phyloP scores from a whole-genome alignment of 2,329 filamentous ascomycete genomes.

The Aspergillus sp. region DNA sequence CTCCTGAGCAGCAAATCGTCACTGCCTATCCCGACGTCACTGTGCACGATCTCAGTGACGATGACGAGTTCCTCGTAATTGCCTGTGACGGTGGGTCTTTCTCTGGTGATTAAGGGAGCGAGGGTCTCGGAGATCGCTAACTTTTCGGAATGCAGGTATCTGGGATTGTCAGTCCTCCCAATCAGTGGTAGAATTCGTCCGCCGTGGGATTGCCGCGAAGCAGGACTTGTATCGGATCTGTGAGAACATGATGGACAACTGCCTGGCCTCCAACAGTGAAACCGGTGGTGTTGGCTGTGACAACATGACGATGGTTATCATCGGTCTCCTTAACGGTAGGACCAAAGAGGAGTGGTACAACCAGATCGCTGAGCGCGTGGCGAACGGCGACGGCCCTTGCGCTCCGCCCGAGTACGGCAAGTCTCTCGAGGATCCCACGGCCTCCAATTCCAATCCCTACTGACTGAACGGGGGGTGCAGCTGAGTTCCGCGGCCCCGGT shows the following conservation, averaged over 20 bases:
- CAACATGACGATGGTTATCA: conserved; percentile 97
- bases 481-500: conserved; percentile 81
- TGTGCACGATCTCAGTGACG: conserved; percentile 82
- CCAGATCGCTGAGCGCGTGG: conserved; percentile 87
- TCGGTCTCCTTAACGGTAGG: conserved; percentile 87
- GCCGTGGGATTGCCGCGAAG: conserved; percentile 93
- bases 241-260: conserved; percentile 99
- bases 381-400: conserved; percentile 95
- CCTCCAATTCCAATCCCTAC: conserved; percentile 42
- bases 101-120: not conserved
- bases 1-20: conserved; percentile 98
- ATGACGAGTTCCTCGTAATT: conserved; percentile 94
- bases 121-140: conserved; percentile 5
- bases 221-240: conserved; percentile 93
- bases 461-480: conserved; percentile 54
- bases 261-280: conserved; percentile 94
- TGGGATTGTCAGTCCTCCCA: conserved; percentile 99
- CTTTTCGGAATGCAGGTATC: conserved; percentile 67
- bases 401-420: conserved; percentile 99
- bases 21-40: conserved; percentile 95
- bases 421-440: conserved; percentile 55
- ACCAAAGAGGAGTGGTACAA: conserved; percentile 99
- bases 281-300: conserved; percentile 97
- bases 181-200: conserved; percentile 93
- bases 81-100: conserved; percentile 78